phyloP scores from a whole-genome alignment of 2,329 filamentous ascomycete genomes.

The Metarhizium sp. region DNA sequence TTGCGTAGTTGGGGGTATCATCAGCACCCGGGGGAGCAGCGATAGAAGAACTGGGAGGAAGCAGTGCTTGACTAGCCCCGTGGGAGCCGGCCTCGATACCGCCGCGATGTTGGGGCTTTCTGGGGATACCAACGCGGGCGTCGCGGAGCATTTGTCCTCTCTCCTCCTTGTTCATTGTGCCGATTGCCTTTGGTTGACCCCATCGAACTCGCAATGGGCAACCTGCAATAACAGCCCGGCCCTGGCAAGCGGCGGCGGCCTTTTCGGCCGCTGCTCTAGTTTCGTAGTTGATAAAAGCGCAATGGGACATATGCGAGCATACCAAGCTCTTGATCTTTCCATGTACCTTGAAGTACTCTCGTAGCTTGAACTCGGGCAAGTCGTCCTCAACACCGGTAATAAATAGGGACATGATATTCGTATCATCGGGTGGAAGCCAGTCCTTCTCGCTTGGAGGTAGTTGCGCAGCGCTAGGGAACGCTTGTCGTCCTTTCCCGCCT shows the following conservation, averaged over 20 bases:
- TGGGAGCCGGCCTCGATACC: slow-evolving; percentile 26
- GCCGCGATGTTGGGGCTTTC: slow-evolving; percentile 15
- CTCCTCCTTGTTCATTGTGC: slow-evolving; percentile 83
- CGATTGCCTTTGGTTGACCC: slow-evolving; percentile 86
- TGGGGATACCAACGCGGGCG: slow-evolving; percentile 36
- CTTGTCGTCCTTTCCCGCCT: slow-evolving; percentile 34
- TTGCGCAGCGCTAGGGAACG: slow-evolving; percentile 62
- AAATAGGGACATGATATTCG: slow-evolving; percentile 85
- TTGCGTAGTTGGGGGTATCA: slow-evolving; percentile 70
- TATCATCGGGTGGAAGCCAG: slow-evolving; percentile 74
- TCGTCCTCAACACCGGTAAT: slow-evolving; percentile 95
- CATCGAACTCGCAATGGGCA: slow-evolving; percentile 85
- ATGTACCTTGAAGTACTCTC: slow-evolving; percentile 80
- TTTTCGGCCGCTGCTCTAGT: slow-evolving; percentile 76
- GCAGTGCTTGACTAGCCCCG: slow-evolving; percentile 12
- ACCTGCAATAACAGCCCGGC: slow-evolving; percentile 80
- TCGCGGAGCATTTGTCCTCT: slow-evolving; percentile 73
- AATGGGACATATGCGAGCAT: slow-evolving; percentile 95
- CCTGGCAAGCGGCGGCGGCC: slow-evolving; percentile 76
- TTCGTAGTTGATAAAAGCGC: slow-evolving; percentile 92
- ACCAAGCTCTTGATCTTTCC: slow-evolving; percentile 88
- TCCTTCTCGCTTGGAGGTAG: slow-evolving; percentile 76
- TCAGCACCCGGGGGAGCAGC: slow-evolving; percentile 72
- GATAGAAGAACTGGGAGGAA: slow-evolving; percentile 29
- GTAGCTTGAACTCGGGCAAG: slow-evolving; percentile 81